A percentile compares a stretch with the other conserved stretches of the same genome.
These are phyloP conservation scores for Daedalea quercina DNA, from an alignment of 768 basidiomycete species.

Conservation along the genomic window DNA sequence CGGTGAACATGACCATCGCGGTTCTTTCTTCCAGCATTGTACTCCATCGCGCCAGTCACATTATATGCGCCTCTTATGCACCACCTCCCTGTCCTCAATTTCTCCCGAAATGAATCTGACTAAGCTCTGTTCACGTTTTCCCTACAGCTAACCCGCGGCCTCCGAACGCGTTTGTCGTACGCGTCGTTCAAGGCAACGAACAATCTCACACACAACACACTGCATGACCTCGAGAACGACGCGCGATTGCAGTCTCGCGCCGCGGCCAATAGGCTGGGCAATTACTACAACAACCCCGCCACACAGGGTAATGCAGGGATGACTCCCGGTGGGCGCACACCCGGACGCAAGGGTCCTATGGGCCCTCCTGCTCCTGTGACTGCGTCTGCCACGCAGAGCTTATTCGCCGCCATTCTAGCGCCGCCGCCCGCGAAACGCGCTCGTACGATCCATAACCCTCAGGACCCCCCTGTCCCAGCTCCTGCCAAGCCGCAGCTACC, in stretches of 20 bases:
- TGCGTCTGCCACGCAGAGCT: conserved; percentile 44
- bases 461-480: conserved; percentile 59
- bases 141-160: conserved; percentile 68
- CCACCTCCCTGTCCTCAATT: background rate
- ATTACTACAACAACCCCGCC: conserved; percentile 45
- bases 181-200: conserved; percentile 80
- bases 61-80: background rate
- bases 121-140: conserved; percentile 16
- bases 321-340: conserved; percentile 31
- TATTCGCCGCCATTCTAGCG: conserved; percentile 71
- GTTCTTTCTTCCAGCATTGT: background rate
- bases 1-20: too few species aligned
- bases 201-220: conserved; percentile 57
- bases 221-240: conserved; percentile 63
- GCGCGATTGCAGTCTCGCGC: conserved; percentile 28
- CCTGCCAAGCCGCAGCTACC: conserved; percentile 26
- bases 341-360: conserved; percentile 22
- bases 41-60: background rate
- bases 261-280: conserved; percentile 25
- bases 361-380: conserved; percentile 23
- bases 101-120: background rate
- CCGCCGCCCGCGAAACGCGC: conserved; percentile 72
- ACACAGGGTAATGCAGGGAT: conserved; percentile 42
- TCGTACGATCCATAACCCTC: conserved; percentile 71
- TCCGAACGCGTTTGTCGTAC: conserved; percentile 76